Evolutionary conservation across 1,139 yeast species (phyloP), one percentile per base, ranked within the genome.

Genomic region (Lipomyces yarrowii): DNA sequence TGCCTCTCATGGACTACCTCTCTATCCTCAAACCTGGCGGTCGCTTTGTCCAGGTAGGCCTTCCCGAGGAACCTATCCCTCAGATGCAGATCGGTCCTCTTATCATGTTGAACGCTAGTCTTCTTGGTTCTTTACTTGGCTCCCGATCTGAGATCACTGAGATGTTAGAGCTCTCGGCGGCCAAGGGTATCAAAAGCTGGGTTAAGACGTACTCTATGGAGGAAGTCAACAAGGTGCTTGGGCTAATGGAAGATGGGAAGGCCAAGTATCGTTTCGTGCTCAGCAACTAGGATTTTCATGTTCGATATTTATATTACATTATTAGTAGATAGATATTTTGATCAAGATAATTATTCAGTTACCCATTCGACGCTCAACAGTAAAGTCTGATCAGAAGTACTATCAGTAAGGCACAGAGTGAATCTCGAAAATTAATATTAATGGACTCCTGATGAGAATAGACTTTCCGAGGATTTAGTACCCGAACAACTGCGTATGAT

Each of bases 101-200:
- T 18, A 42, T 70, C 56, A 52, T 18, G 54, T n/a, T 7, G 42
- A 65, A 64, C 57, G 61, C 64, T 37, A 37, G 33, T 56, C 37
- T 70, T 15, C 46, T 57, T 42, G 71, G 70, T 13, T 62, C 69
- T 15, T 61, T 68, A 32, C 75, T 84, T 65, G 87, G 87, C 57
- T 80, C 84, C 59, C 84, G 86, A 76, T 75, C 75, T 37, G 90
- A 87, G 77, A 85, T 86, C 67, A 74, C 81, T 63, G 86, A 83
- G 71, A 79, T 87, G 79, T 79, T 87, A 73, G 76, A 84, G 26
- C 73, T 87, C 67, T 86, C 87, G 52, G 85, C 83, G 21, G 79
- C 84, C 70, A 80, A 84, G 71, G 77, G 80, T 30, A 37, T 21
- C 33, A 26, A 15, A 21, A 56, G 53, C 23, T 86, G 89, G 90